These are phyloP conservation scores for Populus simonii DNA, from an alignment of 345 rosid genomes.

Conservation along the genomic window DNA sequence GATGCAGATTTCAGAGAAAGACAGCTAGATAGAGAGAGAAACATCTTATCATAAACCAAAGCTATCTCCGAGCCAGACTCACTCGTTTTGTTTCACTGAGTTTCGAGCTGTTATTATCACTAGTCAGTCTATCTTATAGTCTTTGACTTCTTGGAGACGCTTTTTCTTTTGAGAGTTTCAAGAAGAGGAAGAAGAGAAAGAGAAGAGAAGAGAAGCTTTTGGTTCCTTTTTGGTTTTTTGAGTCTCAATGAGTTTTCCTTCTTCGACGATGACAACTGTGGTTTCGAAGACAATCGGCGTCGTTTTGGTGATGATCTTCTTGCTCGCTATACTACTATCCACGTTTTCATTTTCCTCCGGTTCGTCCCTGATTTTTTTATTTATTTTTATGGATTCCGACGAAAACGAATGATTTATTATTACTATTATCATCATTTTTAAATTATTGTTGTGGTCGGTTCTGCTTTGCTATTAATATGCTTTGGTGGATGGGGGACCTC, in stretches of 20 bases:
- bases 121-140: background rate
- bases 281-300: slow-evolving; percentile 5
- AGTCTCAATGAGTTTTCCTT: background rate
- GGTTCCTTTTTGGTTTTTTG: background rate
- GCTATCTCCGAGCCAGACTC: background rate
- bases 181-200: background rate
- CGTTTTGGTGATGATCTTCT: slow-evolving; percentile 12
- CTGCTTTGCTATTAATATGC: background rate
- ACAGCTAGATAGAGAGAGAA: background rate
- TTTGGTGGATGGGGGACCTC: background rate
- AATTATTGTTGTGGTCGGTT: slow-evolving; percentile 1
- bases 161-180: background rate
- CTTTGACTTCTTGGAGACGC: background rate
- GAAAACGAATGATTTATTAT: slow-evolving; percentile 4
- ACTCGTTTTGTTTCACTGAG: background rate
- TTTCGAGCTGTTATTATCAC: background rate
- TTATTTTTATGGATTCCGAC: background rate
- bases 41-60: background rate
- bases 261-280: slow-evolving; percentile 27
- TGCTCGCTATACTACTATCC: slow-evolving; percentile 16
- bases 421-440: background rate
- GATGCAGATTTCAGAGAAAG: slow-evolving; percentile 32
- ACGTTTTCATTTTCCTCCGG: slow-evolving; percentile 17
- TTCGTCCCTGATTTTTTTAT: background rate
- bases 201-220: background rate